Conservation (phyloP, 2,329 filamentous ascomycete species). For the Claviceps capensis region DNA sequence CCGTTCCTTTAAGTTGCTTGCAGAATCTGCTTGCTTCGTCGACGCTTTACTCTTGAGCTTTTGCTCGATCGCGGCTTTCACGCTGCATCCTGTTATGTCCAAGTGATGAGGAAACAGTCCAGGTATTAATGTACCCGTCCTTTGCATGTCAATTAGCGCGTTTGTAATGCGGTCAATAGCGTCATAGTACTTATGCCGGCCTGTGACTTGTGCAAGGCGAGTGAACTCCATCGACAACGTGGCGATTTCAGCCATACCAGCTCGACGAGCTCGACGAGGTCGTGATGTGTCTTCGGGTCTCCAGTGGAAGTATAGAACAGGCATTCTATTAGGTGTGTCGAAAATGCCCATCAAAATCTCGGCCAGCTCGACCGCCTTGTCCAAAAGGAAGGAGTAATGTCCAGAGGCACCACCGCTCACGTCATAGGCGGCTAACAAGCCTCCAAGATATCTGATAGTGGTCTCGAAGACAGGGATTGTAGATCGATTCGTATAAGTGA, state of each 20-base stretch:
- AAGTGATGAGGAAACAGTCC: conserved; percentile 71
- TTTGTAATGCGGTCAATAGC: conserved; percentile 77
- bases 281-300: conserved; percentile 49
- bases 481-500: conserved; percentile 51
- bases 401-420: conserved; percentile 49
- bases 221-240: conserved; percentile 83
- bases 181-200: conserved; percentile 74
- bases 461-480: conserved; percentile 90
- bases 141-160: conserved; percentile 62
- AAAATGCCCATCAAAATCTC: conserved; percentile 73
- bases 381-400: conserved; percentile 51
- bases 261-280: conserved; percentile 46
- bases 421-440: conserved; percentile 75
- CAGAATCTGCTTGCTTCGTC: conserved; percentile 21
- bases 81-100: conserved; percentile 69
- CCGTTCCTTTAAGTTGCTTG: conserved; percentile 15
- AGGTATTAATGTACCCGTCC: conserved; percentile 50
- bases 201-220: conserved; percentile 72
- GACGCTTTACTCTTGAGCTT: conserved; percentile 20
- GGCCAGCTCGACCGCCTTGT: conserved; percentile 67
- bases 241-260: conserved; percentile 59
- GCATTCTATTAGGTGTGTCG: conserved; percentile 91
- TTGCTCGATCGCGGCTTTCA: conserved; percentile 25
- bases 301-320: conserved; percentile 69
- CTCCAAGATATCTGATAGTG: conserved; percentile 81